Percentiles rank a stretch among this genome's conserved stretches.
phyloP scores from a whole-genome alignment of 1,139 yeast genomes.

The Hyphopichia khmerensis region DNA sequence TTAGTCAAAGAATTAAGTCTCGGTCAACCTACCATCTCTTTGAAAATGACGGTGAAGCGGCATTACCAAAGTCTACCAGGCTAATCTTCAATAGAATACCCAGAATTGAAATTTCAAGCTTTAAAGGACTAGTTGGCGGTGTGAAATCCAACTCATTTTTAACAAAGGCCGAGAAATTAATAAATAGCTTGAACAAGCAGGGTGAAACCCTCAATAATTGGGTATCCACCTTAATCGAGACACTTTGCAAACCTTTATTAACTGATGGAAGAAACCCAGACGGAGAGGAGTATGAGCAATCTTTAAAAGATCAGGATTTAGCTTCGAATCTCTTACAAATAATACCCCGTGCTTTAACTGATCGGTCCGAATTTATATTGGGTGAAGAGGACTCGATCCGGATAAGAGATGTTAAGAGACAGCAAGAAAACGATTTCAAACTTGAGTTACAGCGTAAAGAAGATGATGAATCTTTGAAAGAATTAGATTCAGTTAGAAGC shows the following conservation, averaged over 20 bases:
- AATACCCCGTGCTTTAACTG: constrained; percentile 54
- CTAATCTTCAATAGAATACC: constrained; percentile 35
- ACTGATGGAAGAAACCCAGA: constrained; percentile 51
- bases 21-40: constrained; percentile 21
- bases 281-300: constrained; percentile 77
- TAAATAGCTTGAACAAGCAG: constrained; percentile 53
- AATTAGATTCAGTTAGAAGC: constrained; percentile 31
- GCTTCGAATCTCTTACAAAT: constrained; percentile 65
- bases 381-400: constrained; percentile 25
- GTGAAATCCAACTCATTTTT: constrained; percentile 21
- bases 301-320: constrained; percentile 71
- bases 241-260: constrained; percentile 48
- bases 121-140: constrained; percentile 17
- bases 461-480: constrained; percentile 16
- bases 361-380: constrained; percentile 42
- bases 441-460: constrained; percentile 32
- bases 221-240: constrained; percentile 43
- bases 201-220: constrained; percentile 55
- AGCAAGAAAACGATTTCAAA: constrained; percentile 27
- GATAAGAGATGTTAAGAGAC: constrained; percentile 19
- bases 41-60: constrained; percentile 29
- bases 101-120: constrained; percentile 16
- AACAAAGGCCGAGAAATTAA: constrained; percentile 21
- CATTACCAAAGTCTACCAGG: constrained; percentile 37
- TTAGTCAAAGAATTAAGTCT: constrained; percentile 22